phyloP scores from a whole-genome alignment of 495 filamentous ascomycete species.

The Penicillium parvum region DNA sequence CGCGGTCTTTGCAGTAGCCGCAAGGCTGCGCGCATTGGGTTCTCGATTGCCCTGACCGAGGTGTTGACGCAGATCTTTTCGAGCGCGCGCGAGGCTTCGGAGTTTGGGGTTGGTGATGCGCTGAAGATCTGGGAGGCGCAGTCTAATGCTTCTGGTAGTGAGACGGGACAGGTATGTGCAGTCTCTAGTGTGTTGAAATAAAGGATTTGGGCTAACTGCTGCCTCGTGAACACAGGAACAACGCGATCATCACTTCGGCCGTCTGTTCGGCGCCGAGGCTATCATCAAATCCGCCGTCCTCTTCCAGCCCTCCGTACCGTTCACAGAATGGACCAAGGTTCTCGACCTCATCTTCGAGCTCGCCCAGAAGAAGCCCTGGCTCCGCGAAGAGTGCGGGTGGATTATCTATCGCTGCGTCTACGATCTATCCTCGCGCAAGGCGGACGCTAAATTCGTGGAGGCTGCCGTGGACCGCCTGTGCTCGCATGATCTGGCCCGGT shows the following conservation, averaged over 20 bases:
- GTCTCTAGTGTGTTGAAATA: neutral
- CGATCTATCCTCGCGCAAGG: constrained; percentile 35
- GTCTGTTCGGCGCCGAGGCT: constrained; percentile 80
- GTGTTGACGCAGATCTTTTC: constrained; percentile 58
- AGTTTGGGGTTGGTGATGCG: constrained; percentile 46
- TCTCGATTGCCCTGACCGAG: constrained; percentile 84
- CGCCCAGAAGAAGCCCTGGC: constrained; percentile 71
- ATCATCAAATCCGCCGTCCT: constrained; percentile 75
- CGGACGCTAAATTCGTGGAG: constrained; percentile 47
- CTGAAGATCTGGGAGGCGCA: constrained; percentile 64
- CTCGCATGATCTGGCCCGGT: constrained; percentile 62
- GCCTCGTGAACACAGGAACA: constrained; percentile 59
- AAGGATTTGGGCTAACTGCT: constrained; percentile 16
- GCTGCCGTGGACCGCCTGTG: constrained; percentile 57
- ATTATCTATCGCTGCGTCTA: constrained; percentile 51
- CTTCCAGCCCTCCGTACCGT: constrained; percentile 46
- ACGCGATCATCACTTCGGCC: constrained; percentile 77
- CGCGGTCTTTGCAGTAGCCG: constrained; percentile 84
- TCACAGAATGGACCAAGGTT: constrained; percentile 57
- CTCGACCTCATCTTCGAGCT: constrained; percentile 50
- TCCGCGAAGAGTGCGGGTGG: constrained; percentile 81
- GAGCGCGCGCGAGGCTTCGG: constrained; percentile 18
- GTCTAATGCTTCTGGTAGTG: constrained; percentile 59
- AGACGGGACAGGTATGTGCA: constrained; percentile 55
- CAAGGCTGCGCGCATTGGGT: constrained; percentile 87